A percentile compares a stretch with the other conserved stretches of the same genome.
These are phyloP conservation scores for Diplosphaera chodatii DNA, from an alignment of 139 green algal genomes.

Conservation along the genomic window DNA sequence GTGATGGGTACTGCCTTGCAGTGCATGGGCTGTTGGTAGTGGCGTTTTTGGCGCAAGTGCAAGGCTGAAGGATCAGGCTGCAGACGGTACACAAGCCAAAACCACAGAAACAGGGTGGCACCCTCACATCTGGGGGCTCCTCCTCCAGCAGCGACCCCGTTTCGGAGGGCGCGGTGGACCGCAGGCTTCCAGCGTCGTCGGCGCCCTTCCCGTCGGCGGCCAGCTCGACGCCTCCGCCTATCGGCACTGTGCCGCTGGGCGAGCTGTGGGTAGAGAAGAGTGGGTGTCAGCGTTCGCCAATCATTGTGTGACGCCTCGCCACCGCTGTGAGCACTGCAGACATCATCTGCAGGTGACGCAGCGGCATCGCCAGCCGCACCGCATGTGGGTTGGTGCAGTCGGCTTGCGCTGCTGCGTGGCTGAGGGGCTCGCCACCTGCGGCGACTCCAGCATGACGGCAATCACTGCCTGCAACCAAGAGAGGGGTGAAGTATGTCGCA, in stretches of 20 bases:
- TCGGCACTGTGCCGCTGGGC: not conserved
- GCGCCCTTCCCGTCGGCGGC: not conserved
- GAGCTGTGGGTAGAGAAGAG: not conserved
- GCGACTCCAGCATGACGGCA: conserved; percentile 37
- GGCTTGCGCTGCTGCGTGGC: conserved; percentile 20
- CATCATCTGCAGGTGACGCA: too few relatives aligned
- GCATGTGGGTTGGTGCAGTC: conserved; percentile 35
- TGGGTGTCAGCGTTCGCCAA: too few relatives aligned
- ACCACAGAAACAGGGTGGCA: too few relatives aligned
- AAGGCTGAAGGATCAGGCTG: too few relatives aligned
- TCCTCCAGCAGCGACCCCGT: not conserved
- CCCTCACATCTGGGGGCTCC: not conserved
- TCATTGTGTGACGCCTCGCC: too few relatives aligned
- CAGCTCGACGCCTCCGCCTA: not conserved
- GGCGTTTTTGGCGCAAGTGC: too few relatives aligned
- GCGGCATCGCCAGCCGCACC: too few relatives aligned
- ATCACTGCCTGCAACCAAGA: conserved; percentile 43
- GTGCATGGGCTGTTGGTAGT: too few relatives aligned
- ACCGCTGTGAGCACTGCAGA: too few relatives aligned
- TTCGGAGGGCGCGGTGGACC: not conserved
- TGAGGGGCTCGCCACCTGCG: conserved; percentile 17
- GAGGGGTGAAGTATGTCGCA: too few relatives aligned
- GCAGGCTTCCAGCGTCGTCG: conserved; percentile 1
- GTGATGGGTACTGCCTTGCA: too few relatives aligned
- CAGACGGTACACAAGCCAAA: too few relatives aligned